Conservation (phyloP, 495 filamentous ascomycete species). For the Beverwykella pulmonaria region DNA sequence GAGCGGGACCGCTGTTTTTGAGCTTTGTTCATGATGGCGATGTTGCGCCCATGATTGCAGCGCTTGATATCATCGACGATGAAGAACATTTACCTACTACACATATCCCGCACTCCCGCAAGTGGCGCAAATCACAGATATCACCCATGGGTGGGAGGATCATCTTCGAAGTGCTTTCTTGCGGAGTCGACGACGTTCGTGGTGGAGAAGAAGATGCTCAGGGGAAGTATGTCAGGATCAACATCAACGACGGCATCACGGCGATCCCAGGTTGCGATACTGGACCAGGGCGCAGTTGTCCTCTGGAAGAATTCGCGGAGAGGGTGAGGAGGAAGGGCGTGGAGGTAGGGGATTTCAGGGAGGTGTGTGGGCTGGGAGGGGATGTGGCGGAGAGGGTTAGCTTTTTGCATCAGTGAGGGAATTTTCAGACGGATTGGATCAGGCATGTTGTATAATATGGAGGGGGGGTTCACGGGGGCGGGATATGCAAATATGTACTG, state of each 20-base stretch:
- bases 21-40: slow-evolving; percentile 67
- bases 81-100: slow-evolving; percentile 50
- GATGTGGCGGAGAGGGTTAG: slow-evolving; percentile 47
- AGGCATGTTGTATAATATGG: too few species aligned
- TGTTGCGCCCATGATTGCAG: slow-evolving; percentile 59
- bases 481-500: too few species aligned
- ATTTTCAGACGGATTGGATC: too few species aligned
- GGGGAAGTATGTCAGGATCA: slow-evolving; percentile 54
- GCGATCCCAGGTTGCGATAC: slow-evolving; percentile 54
- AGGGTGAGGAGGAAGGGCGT: slow-evolving; percentile 45
- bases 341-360: slow-evolving; percentile 49
- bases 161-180: slow-evolving; percentile 54
- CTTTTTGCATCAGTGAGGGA: slow-evolving; percentile 53
- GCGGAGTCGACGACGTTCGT: background rate
- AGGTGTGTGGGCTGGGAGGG: slow-evolving; percentile 47
- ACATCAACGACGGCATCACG: slow-evolving; percentile 62
- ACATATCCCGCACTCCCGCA: slow-evolving; percentile 48
- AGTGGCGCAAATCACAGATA: slow-evolving; percentile 59
- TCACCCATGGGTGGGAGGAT: slow-evolving; percentile 63
- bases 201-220: background rate
- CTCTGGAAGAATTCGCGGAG: slow-evolving; percentile 50
- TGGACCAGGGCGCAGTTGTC: slow-evolving; percentile 59
- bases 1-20: slow-evolving; percentile 56
- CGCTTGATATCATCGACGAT: slow-evolving; percentile 55
- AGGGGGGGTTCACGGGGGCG: too few species aligned